Conservation (phyloP, 225 moss, liverwort and hornwort species). For the Pseudisothecium myosuroides region DNA sequence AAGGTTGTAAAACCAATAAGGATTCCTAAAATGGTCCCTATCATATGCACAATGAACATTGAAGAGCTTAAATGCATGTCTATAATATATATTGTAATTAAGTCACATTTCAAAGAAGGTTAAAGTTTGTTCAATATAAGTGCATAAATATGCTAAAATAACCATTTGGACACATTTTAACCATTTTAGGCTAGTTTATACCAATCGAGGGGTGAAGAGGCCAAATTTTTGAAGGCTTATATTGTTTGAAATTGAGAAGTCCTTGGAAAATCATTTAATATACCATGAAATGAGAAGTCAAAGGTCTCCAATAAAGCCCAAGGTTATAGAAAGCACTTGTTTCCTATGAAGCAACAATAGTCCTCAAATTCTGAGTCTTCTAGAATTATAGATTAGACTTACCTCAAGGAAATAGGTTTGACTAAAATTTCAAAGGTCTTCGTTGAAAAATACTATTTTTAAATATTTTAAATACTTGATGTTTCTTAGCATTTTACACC, state of each 20-base stretch:
- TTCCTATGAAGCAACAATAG: background rate
- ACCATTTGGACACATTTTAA: background rate
- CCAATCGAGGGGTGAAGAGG: fast-evolving
- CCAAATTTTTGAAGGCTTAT: background rate
- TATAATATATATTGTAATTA: background rate
- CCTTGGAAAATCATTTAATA: background rate
- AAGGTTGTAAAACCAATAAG: background rate
- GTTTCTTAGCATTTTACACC: background rate
- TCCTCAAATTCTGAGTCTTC: background rate
- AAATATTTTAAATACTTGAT: background rate
- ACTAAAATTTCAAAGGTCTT: background rate
- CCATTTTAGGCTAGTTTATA: background rate
- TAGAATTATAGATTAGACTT: background rate
- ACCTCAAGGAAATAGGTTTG: fast-evolving
- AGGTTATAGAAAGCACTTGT: background rate
- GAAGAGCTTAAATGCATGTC: background rate
- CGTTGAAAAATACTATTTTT: background rate
- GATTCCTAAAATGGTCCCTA: background rate
- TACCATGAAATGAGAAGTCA: background rate
- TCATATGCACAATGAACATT: background rate
- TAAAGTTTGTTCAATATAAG: background rate
- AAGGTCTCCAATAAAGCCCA: background rate
- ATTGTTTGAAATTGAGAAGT: background rate
- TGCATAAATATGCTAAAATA: background rate
- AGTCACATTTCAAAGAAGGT: background rate